phyloP scores from a whole-genome alignment of 2,329 filamentous ascomycete species.

The Exserohilum turcica region DNA sequence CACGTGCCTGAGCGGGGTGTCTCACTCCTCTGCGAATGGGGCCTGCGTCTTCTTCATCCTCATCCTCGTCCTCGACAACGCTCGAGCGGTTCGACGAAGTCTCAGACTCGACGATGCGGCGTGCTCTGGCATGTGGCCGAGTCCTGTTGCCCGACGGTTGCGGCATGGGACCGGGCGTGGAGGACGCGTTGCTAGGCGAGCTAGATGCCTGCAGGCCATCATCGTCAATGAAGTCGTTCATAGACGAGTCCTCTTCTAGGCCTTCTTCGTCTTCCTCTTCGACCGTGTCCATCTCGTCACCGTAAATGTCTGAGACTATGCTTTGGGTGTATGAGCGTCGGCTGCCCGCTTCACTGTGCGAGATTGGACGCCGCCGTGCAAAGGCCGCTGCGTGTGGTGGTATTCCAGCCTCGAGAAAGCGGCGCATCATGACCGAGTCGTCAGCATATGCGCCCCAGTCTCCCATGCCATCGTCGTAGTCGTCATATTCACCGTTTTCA shows the following conservation, averaged over 20 bases:
- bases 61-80: conserved; percentile 40
- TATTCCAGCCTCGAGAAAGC: conserved; percentile 38
- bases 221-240: conserved; percentile 52
- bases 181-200: conserved; percentile 35
- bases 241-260: conserved; percentile 47
- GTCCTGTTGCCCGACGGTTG: conserved; percentile 33
- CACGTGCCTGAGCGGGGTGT: conserved; percentile 35
- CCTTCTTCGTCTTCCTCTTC: conserved; percentile 52
- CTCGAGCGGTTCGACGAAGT: conserved; percentile 46
- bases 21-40: conserved; percentile 43
- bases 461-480: conserved; percentile 38
- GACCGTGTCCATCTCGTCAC: conserved; percentile 51
- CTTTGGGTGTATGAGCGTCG: conserved; percentile 49
- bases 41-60: conserved; percentile 46
- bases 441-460: conserved; percentile 42
- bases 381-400: conserved; percentile 27
- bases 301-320: conserved; percentile 47
- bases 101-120: conserved; percentile 49
- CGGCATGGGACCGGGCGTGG: conserved; percentile 38
- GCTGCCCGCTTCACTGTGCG: conserved; percentile 51
- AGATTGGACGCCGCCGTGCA: conserved; percentile 41
- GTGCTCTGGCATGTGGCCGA: conserved; percentile 32
- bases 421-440: conserved; percentile 42
- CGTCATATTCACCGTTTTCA: conserved; percentile 45
- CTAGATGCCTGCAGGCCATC: conserved; percentile 28